Conservation (phyloP, 352 stramenopile genomes). For the Blastocystis sp. region DNA sequence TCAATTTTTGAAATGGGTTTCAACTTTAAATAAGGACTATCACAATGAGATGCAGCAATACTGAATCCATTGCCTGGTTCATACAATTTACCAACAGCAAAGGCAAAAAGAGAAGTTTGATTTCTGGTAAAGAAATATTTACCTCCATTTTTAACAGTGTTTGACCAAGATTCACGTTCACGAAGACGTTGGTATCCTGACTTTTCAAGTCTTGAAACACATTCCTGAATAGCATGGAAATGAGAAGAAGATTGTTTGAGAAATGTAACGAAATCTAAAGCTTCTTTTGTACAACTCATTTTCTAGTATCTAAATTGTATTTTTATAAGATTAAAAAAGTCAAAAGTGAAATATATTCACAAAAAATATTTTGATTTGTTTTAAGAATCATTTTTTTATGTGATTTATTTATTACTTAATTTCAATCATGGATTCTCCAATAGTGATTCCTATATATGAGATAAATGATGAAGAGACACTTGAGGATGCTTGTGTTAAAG, state of each 20-base stretch:
- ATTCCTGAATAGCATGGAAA: slow-evolving; percentile 33
- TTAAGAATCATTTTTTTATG: too few relatives aligned
- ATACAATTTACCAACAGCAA: slow-evolving; percentile 74
- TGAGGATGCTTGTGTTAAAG: too few relatives aligned
- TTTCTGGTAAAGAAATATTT: slow-evolving; percentile 94
- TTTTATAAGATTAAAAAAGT: too few relatives aligned
- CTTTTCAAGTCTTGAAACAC: background rate
- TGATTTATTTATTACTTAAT: too few relatives aligned
- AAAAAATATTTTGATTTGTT: too few relatives aligned
- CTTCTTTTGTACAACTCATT: too few relatives aligned
- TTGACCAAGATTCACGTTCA: slow-evolving; percentile 11
- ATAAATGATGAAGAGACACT: too few relatives aligned
- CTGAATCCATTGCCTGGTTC: slow-evolving; percentile 70
- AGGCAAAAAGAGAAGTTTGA: slow-evolving; percentile 69
- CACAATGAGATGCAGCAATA: slow-evolving; percentile 83
- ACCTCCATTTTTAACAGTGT: slow-evolving; percentile 51
- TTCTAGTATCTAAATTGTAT: too few relatives aligned
- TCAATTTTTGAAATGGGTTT: slow-evolving; percentile 73
- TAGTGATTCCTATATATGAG: too few relatives aligned
- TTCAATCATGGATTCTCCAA: too few relatives aligned
- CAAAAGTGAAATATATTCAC: too few relatives aligned
- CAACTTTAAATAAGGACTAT: slow-evolving; percentile 76
- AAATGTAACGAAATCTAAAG: slow-evolving; percentile 27
- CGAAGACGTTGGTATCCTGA: slow-evolving; percentile 24
- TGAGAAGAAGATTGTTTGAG: slow-evolving; percentile 1